Conservation (phyloP, 331 rosid species). For the Quercus tomentella region DNA sequence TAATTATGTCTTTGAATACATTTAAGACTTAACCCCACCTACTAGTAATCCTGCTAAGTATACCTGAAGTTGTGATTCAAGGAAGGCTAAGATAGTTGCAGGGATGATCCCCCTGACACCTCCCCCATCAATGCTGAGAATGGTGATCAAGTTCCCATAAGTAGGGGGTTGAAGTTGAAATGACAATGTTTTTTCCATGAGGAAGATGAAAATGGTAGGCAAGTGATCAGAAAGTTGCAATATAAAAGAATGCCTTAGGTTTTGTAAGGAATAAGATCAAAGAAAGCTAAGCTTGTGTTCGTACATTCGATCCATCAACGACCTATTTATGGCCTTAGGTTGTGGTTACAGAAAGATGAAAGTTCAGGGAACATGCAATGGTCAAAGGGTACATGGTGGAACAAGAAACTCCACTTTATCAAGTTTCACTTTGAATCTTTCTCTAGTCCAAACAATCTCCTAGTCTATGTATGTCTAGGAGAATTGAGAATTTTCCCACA, state of each 20-base stretch:
- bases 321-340: background rate
- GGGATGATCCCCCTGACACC: conserved; percentile 49
- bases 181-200: background rate
- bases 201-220: background rate
- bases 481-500: too few relatives aligned
- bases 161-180: conserved; percentile 11
- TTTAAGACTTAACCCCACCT: too few relatives aligned
- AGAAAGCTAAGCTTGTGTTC: background rate
- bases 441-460: background rate
- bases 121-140: conserved; percentile 45
- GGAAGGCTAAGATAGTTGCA: conserved; percentile 21
- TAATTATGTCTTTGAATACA: too few relatives aligned
- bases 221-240: background rate
- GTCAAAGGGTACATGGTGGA: background rate
- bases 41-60: too few relatives aligned
- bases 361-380: background rate
- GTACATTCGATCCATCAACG: background rate
- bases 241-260: background rate
- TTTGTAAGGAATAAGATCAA: background rate
- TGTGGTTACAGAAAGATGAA: background rate
- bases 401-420: background rate
- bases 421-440: background rate
- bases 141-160: conserved; percentile 19
- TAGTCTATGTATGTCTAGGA: too few relatives aligned
- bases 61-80: conserved; percentile 48